Evolutionary conservation across 2,329 filamentous ascomycete genomes (phyloP).

Genomic region (Xylaria sp.): DNA sequence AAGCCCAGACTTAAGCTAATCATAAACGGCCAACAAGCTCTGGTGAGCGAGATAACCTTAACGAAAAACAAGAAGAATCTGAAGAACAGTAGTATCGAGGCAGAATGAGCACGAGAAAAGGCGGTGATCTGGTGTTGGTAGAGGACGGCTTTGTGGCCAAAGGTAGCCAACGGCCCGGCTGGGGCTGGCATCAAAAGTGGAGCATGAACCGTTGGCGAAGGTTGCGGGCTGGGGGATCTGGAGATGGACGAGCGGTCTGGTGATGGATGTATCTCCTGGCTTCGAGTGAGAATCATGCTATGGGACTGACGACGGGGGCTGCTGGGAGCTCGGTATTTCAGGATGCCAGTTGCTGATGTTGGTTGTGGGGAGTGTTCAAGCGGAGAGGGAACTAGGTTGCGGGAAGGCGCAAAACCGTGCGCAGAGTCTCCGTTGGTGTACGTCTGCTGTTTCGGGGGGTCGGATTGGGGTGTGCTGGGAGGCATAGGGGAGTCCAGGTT

Average conservation of each 20-base stretch:
- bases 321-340: conserved; percentile 49
- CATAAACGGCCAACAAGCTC: conserved; percentile 78
- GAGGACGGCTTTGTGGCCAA: conserved; percentile 51
- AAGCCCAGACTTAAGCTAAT: conserved; percentile 72
- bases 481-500: conserved; percentile 65
- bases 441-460: conserved; percentile 48
- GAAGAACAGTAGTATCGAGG: conserved; percentile 52
- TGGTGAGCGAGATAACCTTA: conserved; percentile 74
- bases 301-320: conserved; percentile 49
- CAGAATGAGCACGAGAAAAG: conserved; percentile 48
- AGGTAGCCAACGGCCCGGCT: conserved; percentile 45
- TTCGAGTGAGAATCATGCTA: conserved; percentile 56
- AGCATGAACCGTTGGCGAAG: conserved; percentile 37
- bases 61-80: conserved; percentile 72
- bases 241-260: conserved; percentile 46
- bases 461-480: conserved; percentile 61
- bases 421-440: conserved; percentile 36
- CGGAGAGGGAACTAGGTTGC: conserved; percentile 45
- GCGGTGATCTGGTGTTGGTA: conserved; percentile 52
- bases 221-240: conserved; percentile 39
- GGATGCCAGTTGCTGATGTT: conserved; percentile 47
- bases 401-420: conserved; percentile 44
- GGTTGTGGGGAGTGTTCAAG: conserved; percentile 47
- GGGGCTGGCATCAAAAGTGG: conserved; percentile 65
- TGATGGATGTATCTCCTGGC: conserved; percentile 53